phyloP scores from a whole-genome alignment of 176 grass and related monocot species.

The Typha latifolia region DNA sequence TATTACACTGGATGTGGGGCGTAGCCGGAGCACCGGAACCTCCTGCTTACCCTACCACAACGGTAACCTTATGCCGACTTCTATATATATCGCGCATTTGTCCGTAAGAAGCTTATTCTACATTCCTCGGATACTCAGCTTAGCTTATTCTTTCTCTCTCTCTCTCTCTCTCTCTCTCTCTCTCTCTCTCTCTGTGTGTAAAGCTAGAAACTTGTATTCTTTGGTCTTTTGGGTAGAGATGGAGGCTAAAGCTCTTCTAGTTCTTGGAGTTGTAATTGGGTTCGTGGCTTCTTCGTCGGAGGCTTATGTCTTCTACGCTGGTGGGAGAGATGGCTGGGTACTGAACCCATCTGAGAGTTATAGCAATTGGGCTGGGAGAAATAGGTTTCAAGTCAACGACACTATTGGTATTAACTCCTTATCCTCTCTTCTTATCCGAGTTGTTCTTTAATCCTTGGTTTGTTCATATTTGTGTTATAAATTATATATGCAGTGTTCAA shows the following conservation, averaged over 20 bases:
- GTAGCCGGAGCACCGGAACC: neutral
- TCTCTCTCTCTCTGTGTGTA: neutral
- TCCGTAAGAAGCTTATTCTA: no score
- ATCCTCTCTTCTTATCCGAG: neutral
- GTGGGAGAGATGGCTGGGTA: conserved; percentile 68
- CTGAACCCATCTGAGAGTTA: conserved; percentile 66
- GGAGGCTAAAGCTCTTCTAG: neutral
- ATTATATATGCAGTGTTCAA: conserved; percentile 48
- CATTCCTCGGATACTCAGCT: no score
- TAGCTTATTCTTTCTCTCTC: neutral
- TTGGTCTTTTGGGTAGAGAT: neutral
- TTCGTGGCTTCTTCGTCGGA: conserved; percentile 29
- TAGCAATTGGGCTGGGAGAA: conserved; percentile 57
- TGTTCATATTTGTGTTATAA: neutral
- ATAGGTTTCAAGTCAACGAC: conserved; percentile 70
- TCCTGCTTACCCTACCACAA: neutral
- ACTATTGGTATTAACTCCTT: conserved; percentile 38
- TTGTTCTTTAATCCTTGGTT: neutral
- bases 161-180: neutral
- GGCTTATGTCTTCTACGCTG: conserved; percentile 62
- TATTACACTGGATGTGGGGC: neutral
- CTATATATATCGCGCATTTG: neutral
- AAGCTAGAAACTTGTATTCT: neutral
- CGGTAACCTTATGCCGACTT: neutral
- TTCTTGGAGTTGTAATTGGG: conserved; percentile 9